Conservation (phyloP, 768 basidiomycete genomes). For the Sistotremastrum suecicum region DNA sequence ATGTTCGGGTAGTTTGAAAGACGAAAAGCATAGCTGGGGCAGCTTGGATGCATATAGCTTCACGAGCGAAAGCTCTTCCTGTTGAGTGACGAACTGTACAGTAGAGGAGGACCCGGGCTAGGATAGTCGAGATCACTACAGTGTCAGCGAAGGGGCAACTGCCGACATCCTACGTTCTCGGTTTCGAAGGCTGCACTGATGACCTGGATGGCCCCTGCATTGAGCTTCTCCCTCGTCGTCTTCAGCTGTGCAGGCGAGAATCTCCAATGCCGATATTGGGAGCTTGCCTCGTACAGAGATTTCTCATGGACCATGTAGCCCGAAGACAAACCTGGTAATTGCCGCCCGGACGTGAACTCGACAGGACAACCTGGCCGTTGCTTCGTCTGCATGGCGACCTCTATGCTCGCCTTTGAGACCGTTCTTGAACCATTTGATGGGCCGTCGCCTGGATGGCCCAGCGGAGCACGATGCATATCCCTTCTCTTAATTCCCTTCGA, state of each 20-base stretch:
- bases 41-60: slow-evolving; percentile 82
- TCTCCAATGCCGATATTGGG: slow-evolving; percentile 80
- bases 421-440: too few relatives aligned
- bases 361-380: too few relatives aligned
- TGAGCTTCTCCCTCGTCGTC: slow-evolving; percentile 49
- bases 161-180: slow-evolving; percentile 45
- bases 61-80: slow-evolving; percentile 81
- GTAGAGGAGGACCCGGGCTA: slow-evolving; percentile 61
- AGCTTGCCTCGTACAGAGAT: slow-evolving; percentile 62
- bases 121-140: background rate
- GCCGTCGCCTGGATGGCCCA: too few relatives aligned
- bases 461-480: too few relatives aligned
- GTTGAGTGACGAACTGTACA: slow-evolving; percentile 59
- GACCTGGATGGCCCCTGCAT: slow-evolving; percentile 57
- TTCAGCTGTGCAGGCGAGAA: slow-evolving; percentile 59
- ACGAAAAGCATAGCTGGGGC: slow-evolving; percentile 58
- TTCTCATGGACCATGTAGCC: slow-evolving; percentile 11
- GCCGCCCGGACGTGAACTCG: background rate
- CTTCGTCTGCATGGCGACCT: too few relatives aligned
- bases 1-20: slow-evolving; percentile 81
- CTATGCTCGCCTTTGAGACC: too few relatives aligned
- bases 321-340: background rate
- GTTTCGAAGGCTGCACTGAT: slow-evolving; percentile 68
- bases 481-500: too few relatives aligned
- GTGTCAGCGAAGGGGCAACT: background rate